Base-by-base conservation (phyloP, 805 yeast species). In the Pichia occidentalis region DNA sequence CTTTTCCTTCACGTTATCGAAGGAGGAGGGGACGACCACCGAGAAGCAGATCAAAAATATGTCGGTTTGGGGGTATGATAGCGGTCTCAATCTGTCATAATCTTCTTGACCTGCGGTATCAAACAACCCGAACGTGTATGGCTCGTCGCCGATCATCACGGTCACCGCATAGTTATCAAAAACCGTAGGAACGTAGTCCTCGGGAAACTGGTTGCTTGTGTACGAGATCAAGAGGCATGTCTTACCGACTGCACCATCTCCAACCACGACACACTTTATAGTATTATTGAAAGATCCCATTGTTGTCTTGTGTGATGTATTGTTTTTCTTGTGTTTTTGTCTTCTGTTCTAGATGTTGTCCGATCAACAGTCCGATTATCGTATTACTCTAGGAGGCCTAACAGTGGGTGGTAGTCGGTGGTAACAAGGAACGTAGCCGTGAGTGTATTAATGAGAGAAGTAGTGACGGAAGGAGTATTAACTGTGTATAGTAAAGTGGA, bases 61-160 rank as follows among this genome's bases (percentile, higher is more conserved):
- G 63, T 90, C 98, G 5, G 98, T 92, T 38, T 95, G 92, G 13
- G 98, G 97, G 63, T 90, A 90, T 40, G 95, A 82, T 53, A 92
- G 74, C 7, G 98, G 98, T 67, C 98, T 84, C 58, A 90, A 70
- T 59, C 98, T 77, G 68, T 90, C 98, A 63, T 92, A 90, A 70
- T 90, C 98, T 74, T 90, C 98, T 70, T 90, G 98, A 36, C 98
- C 98, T 21, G 98, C 98, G 24, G 98, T 90, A 68, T 90, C 98
- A 57, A 92, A 90, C 45, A 90, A 70, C n/a, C 97, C 97, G 54
- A 90, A 74, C 13, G 97, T 92, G 61, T 85, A 88, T 33, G 98
- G 97, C 64, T 88, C 97, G 60, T 92, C 97, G 36, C 97, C 98
- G 56, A 90, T 90, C 80, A 85, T 85, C 35, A 85, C 95, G 2